phyloP scores from a whole-genome alignment of 2,329 filamentous ascomycete genomes.

The Penicillium sumatraense region DNA sequence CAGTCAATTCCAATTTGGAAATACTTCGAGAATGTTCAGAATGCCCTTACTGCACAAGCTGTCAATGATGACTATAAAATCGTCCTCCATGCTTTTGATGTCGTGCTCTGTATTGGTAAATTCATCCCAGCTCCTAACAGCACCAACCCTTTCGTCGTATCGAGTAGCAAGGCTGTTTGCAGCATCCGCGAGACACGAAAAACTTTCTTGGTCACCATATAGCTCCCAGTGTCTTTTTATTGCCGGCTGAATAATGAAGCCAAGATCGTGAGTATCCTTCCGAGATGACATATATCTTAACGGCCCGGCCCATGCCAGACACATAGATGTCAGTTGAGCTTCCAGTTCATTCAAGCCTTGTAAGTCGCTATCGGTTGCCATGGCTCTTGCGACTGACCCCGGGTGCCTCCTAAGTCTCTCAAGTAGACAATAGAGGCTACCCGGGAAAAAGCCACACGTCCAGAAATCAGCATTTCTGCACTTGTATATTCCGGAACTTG shows the following conservation, averaged over 20 bases:
- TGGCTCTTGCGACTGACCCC: neutral
- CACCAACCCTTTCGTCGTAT: conserved; percentile 47
- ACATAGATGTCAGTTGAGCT: neutral
- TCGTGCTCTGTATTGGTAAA: conserved; percentile 34
- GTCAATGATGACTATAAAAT: conserved; percentile 50
- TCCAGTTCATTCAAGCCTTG: neutral
- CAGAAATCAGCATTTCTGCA: conserved; percentile 18
- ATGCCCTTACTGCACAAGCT: conserved; percentile 37
- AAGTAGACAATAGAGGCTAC: conserved; percentile 9
- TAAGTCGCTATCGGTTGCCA: neutral
- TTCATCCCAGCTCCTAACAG: conserved; percentile 57
- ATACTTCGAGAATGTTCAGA: no score
- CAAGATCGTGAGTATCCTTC: conserved; percentile 59
- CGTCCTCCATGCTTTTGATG: conserved; percentile 27
- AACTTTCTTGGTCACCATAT: conserved; percentile 43
- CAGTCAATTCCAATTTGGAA: no score
- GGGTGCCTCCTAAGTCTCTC: conserved; percentile 11
- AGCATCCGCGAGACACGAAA: conserved; percentile 47
- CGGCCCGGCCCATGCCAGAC: conserved; percentile 36
- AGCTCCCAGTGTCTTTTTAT: conserved; percentile 54
- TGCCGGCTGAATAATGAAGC: conserved; percentile 57
- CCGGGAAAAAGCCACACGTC: conserved; percentile 23
- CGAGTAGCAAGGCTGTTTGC: conserved; percentile 51
- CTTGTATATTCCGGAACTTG: conserved; percentile 10
- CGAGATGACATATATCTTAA: conserved; percentile 44